These are phyloP conservation scores for Chrysosporium queenslandicum DNA, from an alignment of 2,329 filamentous ascomycete species.

Conservation along the genomic window DNA sequence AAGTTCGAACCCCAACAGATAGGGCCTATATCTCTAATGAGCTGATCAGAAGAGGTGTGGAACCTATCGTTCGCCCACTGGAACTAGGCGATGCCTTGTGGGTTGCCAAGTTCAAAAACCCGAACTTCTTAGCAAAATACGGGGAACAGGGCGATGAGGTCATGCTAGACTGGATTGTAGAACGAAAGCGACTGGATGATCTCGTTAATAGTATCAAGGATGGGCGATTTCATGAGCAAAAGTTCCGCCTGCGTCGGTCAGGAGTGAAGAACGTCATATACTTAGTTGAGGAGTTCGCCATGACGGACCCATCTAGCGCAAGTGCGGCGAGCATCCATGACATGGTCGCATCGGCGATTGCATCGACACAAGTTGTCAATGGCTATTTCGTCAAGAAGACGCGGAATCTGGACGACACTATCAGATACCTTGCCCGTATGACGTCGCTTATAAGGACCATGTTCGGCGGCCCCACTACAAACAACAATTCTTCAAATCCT, in stretches of 20 bases:
- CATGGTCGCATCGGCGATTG: conserved; percentile 60
- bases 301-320: conserved; percentile 40
- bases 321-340: conserved; percentile 49
- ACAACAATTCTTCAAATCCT: conserved; percentile 9
- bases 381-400: conserved; percentile 72
- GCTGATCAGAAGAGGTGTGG: conserved; percentile 55
- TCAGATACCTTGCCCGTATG: conserved; percentile 63
- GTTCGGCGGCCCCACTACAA: conserved; percentile 38
- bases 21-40: conserved; percentile 68
- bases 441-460: conserved; percentile 56
- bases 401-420: conserved; percentile 64
- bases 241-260: conserved; percentile 63
- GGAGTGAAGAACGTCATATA: conserved; percentile 70
- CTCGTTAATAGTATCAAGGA: conserved; percentile 72
- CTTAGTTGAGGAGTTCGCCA: conserved; percentile 64
- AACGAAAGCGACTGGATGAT: conserved; percentile 71
- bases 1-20: conserved; percentile 62
- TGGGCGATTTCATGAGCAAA: conserved; percentile 73
- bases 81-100: conserved; percentile 68
- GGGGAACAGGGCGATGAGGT: conserved; percentile 55
- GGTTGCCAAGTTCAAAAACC: conserved; percentile 62
- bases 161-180: conserved; percentile 69
- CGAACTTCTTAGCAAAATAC: conserved; percentile 44
- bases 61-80: conserved; percentile 56
- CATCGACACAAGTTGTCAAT: conserved; percentile 66